Evolutionary conservation across 305 asterid species (phyloP).

Genomic region (Solanum chacoense): DNA sequence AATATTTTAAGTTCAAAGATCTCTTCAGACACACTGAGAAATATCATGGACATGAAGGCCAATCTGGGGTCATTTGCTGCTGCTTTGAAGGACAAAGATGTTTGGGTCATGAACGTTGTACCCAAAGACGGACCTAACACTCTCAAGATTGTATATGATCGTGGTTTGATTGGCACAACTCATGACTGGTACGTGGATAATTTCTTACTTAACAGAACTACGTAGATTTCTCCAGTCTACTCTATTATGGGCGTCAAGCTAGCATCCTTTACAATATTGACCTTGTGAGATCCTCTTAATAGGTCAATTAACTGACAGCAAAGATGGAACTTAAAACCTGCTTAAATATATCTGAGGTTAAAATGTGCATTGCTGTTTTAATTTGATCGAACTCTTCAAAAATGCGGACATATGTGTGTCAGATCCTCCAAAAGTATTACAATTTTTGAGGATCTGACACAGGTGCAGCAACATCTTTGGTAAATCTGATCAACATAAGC

Average conservation of each 20-base stretch:
- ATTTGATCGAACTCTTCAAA: not conserved
- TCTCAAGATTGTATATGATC: slow-evolving; percentile 70
- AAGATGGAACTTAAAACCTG: not conserved
- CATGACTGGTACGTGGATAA: slow-evolving; percentile 59
- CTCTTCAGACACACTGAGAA: slow-evolving; percentile 57
- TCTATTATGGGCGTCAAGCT: not conserved
- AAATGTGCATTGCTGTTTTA: not conserved
- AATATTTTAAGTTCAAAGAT: slow-evolving; percentile 66
- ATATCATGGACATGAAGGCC: slow-evolving; percentile 96
- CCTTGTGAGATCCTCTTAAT: not conserved
- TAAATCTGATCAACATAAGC: not conserved
- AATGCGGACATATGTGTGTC: not conserved
- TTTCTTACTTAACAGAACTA: not conserved
- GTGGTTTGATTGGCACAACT: slow-evolving; percentile 84
- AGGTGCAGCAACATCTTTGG: not conserved
- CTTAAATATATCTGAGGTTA: not conserved
- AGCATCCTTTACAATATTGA: not conserved
- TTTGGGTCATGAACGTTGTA: slow-evolving; percentile 95
- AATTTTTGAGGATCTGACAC: not conserved
- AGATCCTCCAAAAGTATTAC: not conserved
- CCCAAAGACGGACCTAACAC: slow-evolving; percentile 95
- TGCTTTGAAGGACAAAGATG: slow-evolving; percentile 79
- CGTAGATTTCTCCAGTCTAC: not conserved
- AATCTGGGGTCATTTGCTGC: slow-evolving; percentile 91
- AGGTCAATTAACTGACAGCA: not conserved